These are phyloP conservation scores for Thermoascus crustaceus DNA, from an alignment of 2,329 filamentous ascomycete species.

Conservation along the genomic window DNA sequence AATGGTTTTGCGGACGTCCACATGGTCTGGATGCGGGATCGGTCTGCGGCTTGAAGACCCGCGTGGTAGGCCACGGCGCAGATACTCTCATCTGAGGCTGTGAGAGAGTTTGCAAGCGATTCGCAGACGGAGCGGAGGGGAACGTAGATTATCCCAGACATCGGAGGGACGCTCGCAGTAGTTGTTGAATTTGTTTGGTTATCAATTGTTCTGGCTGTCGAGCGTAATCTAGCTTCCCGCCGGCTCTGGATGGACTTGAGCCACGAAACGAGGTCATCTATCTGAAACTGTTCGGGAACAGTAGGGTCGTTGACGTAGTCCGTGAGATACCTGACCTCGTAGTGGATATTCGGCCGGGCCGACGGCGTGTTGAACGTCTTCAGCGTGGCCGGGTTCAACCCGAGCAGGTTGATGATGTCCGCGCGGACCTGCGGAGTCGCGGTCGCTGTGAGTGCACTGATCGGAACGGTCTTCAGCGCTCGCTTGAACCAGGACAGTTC, in stretches of 20 bases:
- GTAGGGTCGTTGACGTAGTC: conserved; percentile 21
- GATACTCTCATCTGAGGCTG: conserved; percentile 23
- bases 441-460: conserved; percentile 89
- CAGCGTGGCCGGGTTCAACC: conserved; percentile 55
- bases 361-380: conserved; percentile 77
- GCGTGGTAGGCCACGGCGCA: conserved; percentile 40
- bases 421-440: conserved; percentile 70
- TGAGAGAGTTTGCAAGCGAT: conserved; percentile 30
- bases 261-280: conserved; percentile 72
- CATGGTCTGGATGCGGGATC: conserved; percentile 45
- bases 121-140: conserved; percentile 34
- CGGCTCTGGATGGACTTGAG: conserved; percentile 64
- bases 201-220: conserved; percentile 8
- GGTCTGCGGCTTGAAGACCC: conserved; percentile 66
- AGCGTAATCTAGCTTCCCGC: conserved; percentile 47
- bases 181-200: conserved; percentile 21
- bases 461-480: conserved; percentile 61
- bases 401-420: conserved; percentile 73
- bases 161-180: conserved; percentile 21
- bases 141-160: conserved; percentile 43
- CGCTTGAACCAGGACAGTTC: conserved; percentile 73
- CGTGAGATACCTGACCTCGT: conserved; percentile 65
- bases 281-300: conserved; percentile 50
- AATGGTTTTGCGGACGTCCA: conserved; percentile 26
- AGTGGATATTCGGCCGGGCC: conserved; percentile 75